Base-by-base conservation (phyloP, 129 eudicot species). In the Chrysanthemum makinoi region DNA sequence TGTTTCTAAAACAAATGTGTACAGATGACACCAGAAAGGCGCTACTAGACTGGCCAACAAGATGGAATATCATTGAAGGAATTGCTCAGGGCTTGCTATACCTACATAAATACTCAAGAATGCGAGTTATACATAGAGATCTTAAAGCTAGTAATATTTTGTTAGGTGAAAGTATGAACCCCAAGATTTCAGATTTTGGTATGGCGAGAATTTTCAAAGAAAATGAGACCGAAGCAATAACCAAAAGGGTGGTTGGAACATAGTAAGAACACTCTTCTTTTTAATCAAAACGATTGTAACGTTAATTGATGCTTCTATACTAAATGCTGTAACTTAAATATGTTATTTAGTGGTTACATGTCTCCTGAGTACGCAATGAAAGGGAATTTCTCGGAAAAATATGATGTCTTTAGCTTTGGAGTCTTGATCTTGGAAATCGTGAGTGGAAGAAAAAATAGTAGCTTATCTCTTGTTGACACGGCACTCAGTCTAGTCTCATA, bases 81-180 rank as follows among this genome's bases (percentile, higher is more conserved):
- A 22, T 85, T 60, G 76, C 76, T 70, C 85, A 84, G 54, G 88
- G 85, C 74, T 65, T 84, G 78, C 85, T 84, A 52, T 84, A 80
- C 73, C 74, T 84, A 16, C 84, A 81, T 62, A 82, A 79, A 58
- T 85, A 84, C 75, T 81, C 88, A 6, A 77, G 80, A 73, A 68
- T 80, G 82, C 74, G 80, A 8, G 82, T 84, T 17, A 84, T 80
- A 39, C 88, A 80, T 46, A 84, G 88, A 59, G 88, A 84, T 76
- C 62, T 83, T 6, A 83, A 83, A 68, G 86, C 84, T 20, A 75
- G 84, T 75, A 83, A 83, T 22, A 58, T 83, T 20, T 72, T 80
- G 77, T 54, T 83, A 68, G 84, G 79, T 15, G 81, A 68, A 14
- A 60, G 18, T 35, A 79, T 83, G 84, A 83, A 79, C 68, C 79